Conservation (phyloP, 2,329 filamentous ascomycete genomes). For the Verticillium alfalfae region DNA sequence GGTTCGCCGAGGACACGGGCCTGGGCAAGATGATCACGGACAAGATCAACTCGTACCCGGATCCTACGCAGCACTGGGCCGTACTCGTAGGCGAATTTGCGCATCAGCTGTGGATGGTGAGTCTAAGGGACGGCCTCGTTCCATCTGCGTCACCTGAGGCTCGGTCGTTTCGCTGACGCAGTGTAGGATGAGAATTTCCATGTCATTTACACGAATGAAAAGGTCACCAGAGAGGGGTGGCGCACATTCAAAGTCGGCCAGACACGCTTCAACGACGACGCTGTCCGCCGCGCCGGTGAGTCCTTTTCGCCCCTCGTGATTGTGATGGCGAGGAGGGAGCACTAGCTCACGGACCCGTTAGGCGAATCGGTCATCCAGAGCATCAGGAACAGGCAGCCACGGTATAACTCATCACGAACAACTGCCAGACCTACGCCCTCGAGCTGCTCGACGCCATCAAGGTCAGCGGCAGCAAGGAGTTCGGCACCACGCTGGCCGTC, state of each 20-base stretch:
- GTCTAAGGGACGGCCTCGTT: constrained; percentile 5
- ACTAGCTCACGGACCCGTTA: constrained; percentile 10
- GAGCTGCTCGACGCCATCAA: constrained; percentile 49
- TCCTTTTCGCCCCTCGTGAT: neutral
- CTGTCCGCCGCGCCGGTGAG: constrained; percentile 40
- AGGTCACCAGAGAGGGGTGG: constrained; percentile 40
- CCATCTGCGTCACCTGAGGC: neutral
- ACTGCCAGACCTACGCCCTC: constrained; percentile 53
- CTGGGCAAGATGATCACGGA: constrained; percentile 52
- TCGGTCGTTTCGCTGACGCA: too few species aligned
- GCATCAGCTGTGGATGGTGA: constrained; percentile 56
- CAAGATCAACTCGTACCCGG: constrained; percentile 47
- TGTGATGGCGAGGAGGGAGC: neutral
- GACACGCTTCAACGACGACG: constrained; percentile 50
- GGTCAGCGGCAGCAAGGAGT: constrained; percentile 41
- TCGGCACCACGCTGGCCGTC: constrained; percentile 47
- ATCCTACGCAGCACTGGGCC: constrained; percentile 57
- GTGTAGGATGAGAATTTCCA: constrained; percentile 45
- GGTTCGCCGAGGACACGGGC: constrained; percentile 51
- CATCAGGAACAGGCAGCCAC: constrained; percentile 41
- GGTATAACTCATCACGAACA: constrained; percentile 56
- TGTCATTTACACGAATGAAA: constrained; percentile 51
- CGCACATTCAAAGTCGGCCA: constrained; percentile 44
- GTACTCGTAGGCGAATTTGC: constrained; percentile 50
- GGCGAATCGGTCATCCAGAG: constrained; percentile 47